A percentile compares a stretch with the other conserved stretches of the same genome.
Evolutionary conservation across 75 land plant genomes (phyloP).

Genomic region (Picea sitchensis): DNA sequence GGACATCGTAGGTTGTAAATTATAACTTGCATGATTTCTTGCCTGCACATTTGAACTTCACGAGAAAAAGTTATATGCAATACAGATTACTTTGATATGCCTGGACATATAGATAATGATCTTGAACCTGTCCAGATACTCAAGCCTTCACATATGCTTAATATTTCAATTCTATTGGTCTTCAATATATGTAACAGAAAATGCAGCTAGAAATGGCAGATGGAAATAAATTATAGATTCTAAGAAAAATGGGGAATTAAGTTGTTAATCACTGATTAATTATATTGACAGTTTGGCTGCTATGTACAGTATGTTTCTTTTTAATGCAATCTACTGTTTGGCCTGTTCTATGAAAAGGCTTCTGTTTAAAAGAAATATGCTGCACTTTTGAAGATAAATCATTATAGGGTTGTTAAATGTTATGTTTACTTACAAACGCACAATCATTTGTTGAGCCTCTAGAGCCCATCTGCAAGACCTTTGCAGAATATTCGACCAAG

Average conservation of each 20-base stretch:
- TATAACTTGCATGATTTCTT: background rate
- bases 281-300: background rate
- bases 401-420: background rate
- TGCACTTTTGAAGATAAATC: background rate
- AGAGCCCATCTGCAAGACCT: background rate
- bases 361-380: background rate
- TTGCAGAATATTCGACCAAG: background rate
- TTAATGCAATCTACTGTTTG: background rate
- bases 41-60: background rate
- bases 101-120: background rate
- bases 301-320: background rate
- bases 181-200: background rate
- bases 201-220: background rate
- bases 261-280: background rate
- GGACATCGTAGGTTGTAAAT: background rate
- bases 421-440: background rate
- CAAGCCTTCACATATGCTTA: background rate
- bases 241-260: background rate
- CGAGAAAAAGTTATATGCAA: background rate
- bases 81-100: background rate
- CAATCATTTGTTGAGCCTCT: background rate
- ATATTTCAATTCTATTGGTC: background rate
- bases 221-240: background rate
- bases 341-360: background rate
- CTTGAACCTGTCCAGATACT: background rate